phyloP scores from a whole-genome alignment of 768 basidiomycete species.

The Psilocybe azurescens region DNA sequence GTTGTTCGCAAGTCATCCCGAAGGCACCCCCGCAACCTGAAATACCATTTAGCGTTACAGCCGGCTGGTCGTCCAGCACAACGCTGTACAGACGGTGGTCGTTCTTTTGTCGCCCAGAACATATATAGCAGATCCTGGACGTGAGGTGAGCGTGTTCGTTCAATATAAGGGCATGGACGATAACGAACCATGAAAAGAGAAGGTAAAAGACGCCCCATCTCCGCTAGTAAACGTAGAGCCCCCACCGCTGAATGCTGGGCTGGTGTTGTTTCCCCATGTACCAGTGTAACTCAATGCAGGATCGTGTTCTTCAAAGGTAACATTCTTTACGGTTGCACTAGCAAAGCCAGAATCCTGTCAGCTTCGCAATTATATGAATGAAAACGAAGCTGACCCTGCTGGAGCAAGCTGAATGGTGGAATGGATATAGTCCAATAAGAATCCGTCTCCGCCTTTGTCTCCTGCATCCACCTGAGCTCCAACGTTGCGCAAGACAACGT shows the following conservation, averaged over 20 bases:
- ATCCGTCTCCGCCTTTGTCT: slow-evolving; percentile 40
- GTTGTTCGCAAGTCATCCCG: slow-evolving; percentile 50
- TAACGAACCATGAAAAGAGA: slow-evolving; percentile 45
- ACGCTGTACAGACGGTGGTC: slow-evolving; percentile 52
- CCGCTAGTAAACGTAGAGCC: slow-evolving; percentile 47
- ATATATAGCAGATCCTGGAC: slow-evolving; percentile 46
- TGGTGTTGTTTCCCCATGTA: slow-evolving; percentile 46
- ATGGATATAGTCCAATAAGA: slow-evolving; percentile 48
- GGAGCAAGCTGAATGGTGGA: slow-evolving; percentile 50
- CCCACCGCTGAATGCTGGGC: slow-evolving; percentile 50
- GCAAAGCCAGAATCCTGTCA: neutral
- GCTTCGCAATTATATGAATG: neutral
- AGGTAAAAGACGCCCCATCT: slow-evolving; percentile 42
- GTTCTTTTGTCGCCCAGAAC: slow-evolving; percentile 56
- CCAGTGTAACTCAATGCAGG: slow-evolving; percentile 44
- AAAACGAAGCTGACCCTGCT: slow-evolving; percentile 37
- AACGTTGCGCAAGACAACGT: slow-evolving; percentile 44
- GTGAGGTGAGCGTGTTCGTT: neutral
- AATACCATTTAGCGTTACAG: slow-evolving; percentile 40
- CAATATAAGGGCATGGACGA: neutral
- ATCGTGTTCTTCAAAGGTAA: slow-evolving; percentile 46
- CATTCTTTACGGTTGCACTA: slow-evolving; percentile 47
- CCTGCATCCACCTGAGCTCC: slow-evolving; percentile 34
- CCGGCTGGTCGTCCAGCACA: slow-evolving; percentile 39
- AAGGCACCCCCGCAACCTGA: slow-evolving; percentile 54